Evolutionary conservation across 768 basidiomycete genomes (phyloP).

Genomic region (Collybiopsis luxurians): DNA sequence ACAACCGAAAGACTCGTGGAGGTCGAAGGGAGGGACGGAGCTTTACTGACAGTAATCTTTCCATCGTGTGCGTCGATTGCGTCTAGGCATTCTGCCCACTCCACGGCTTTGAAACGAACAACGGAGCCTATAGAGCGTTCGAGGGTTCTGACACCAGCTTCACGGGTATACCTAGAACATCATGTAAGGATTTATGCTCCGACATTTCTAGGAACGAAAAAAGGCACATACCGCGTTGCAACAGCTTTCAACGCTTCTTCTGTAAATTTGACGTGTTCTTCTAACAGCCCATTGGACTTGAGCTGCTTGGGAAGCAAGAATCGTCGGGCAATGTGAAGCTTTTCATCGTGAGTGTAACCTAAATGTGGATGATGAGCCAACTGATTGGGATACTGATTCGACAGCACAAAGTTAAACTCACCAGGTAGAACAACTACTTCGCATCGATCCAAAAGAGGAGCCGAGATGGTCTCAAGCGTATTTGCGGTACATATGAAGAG

Average conservation of each 20-base stretch:
- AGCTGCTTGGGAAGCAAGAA: constrained; percentile 92
- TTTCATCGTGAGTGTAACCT: constrained; percentile 90
- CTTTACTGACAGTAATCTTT: constrained; percentile 8
- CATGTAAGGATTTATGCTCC: not conserved
- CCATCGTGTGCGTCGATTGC: constrained; percentile 22
- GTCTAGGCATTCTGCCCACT: constrained; percentile 75
- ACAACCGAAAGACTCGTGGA: constrained; percentile 17
- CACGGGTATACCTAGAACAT: constrained; percentile 60
- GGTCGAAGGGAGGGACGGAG: not conserved
- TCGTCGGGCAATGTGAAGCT: constrained; percentile 81
- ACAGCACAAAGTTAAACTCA: constrained; percentile 23
- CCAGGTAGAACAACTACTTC: constrained; percentile 83
- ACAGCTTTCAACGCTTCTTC: constrained; percentile 71
- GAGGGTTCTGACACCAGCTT: constrained; percentile 89
- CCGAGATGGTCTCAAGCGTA: constrained; percentile 83
- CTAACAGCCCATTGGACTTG: constrained; percentile 67
- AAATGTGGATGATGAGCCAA: not conserved
- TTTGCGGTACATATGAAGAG: constrained; percentile 95
- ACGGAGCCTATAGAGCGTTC: constrained; percentile 86
- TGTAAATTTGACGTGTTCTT: constrained; percentile 58
- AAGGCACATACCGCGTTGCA: constrained; percentile 43
- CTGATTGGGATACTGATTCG: not conserved
- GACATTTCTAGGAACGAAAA: not conserved
- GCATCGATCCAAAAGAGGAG: constrained; percentile 85
- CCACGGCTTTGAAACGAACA: constrained; percentile 90